Conservation (phyloP, 192 early-diverging fungal species). For the Umbelopsis vinacea region DNA sequence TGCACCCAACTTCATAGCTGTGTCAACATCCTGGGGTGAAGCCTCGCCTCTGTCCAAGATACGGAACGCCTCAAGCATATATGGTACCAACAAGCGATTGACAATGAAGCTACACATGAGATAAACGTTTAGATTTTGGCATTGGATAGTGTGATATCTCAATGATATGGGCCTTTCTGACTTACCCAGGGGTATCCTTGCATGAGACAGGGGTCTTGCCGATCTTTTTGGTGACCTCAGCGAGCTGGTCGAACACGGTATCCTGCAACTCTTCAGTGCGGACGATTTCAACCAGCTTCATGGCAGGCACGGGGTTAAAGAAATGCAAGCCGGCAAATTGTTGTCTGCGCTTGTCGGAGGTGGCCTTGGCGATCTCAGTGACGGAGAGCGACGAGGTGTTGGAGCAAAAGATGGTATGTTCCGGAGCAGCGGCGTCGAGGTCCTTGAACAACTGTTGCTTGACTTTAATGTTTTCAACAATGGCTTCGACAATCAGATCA, state of each 20-base stretch:
- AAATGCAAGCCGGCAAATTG: slow-evolving; percentile 92
- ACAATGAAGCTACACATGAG: slow-evolving; percentile 92
- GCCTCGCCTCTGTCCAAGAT: slow-evolving; percentile 91
- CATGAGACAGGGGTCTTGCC: slow-evolving; percentile 90
- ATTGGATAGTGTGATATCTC: too few species aligned
- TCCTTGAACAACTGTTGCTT: slow-evolving; percentile 84
- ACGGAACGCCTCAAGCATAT: slow-evolving; percentile 95
- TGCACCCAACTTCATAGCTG: slow-evolving; percentile 96
- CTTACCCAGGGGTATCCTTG: slow-evolving; percentile 94
- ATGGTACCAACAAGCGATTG: slow-evolving; percentile 94
- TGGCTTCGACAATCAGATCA: slow-evolving; percentile 93
- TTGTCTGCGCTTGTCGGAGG: slow-evolving; percentile 51
- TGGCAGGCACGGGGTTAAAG: slow-evolving; percentile 99
- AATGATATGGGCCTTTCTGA: too few species aligned
- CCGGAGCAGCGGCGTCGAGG: slow-evolving; percentile 75
- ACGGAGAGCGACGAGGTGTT: slow-evolving; percentile 95
- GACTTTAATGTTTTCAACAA: slow-evolving; percentile 90
- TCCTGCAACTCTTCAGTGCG: slow-evolving; percentile 66
- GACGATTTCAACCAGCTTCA: slow-evolving; percentile 97
- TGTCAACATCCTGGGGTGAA: slow-evolving; percentile 84
- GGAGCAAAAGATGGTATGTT: slow-evolving; percentile 79
- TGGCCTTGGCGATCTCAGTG: slow-evolving; percentile 73
- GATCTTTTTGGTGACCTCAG: slow-evolving; percentile 73
- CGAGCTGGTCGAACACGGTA: slow-evolving; percentile 65
- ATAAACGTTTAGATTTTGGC: too few species aligned